Conservation (phyloP, 1,139 yeast species). For the Yamadazyma friedrichii region DNA sequence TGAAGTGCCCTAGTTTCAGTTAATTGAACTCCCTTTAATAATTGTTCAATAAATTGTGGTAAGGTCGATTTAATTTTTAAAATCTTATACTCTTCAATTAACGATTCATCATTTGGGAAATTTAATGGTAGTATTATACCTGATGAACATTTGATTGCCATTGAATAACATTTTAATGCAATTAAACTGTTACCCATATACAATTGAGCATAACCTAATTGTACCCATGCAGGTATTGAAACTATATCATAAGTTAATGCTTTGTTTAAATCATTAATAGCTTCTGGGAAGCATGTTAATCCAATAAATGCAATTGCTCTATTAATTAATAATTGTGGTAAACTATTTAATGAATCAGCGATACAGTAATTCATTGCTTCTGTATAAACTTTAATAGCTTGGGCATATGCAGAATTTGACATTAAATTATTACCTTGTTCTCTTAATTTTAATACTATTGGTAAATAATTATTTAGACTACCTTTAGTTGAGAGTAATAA, state of each 20-base stretch:
- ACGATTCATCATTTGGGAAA: slow-evolving; percentile 18
- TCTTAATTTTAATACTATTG: slow-evolving; percentile 23
- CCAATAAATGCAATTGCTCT: slow-evolving; percentile 47
- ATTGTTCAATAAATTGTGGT: slow-evolving; percentile 42
- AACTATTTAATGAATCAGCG: slow-evolving; percentile 16
- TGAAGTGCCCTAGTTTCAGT: slow-evolving; percentile 44
- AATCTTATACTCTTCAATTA: slow-evolving; percentile 21
- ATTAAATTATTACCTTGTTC: slow-evolving; percentile 46
- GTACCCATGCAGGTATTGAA: slow-evolving; percentile 47
- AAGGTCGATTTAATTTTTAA: slow-evolving; percentile 25
- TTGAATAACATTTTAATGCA: slow-evolving; percentile 34
- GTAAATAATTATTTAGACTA: background rate
- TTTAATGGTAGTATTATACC: slow-evolving; percentile 34
- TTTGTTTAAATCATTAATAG: slow-evolving; percentile 35
- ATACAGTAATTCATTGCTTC: slow-evolving; percentile 30
- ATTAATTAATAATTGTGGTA: slow-evolving; percentile 39
- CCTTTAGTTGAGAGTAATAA: slow-evolving; percentile 2
- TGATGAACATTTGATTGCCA: slow-evolving; percentile 28
- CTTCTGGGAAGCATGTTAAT: slow-evolving; percentile 42
- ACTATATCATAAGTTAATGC: slow-evolving; percentile 33
- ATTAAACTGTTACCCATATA: slow-evolving; percentile 40
- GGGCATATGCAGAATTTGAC: slow-evolving; percentile 38
- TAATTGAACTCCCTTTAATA: slow-evolving; percentile 35
- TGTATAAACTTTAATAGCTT: slow-evolving; percentile 42
- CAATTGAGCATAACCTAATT: slow-evolving; percentile 45